phyloP scores from a whole-genome alignment of 2,329 filamentous ascomycete species.

The Lomentospora prolificans region DNA sequence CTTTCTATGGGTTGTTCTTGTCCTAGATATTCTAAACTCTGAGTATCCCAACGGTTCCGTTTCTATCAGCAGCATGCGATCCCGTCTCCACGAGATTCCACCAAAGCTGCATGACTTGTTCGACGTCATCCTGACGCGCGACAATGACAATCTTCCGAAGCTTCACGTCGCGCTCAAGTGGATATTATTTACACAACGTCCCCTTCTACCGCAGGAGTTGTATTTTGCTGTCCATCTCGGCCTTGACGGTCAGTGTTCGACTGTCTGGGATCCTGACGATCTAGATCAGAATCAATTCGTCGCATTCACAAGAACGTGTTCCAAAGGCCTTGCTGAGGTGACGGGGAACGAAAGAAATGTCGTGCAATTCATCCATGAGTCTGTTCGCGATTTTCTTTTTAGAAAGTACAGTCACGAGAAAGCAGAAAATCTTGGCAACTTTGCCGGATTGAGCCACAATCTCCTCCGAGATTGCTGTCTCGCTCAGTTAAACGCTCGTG shows the following conservation, averaged over 20 bases:
- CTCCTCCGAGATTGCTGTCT: not conserved
- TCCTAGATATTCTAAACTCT: slow-evolving; percentile 26
- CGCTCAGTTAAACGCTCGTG: not conserved
- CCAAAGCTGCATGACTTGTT: not conserved
- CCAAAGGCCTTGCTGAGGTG: not conserved
- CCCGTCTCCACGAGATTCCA: not conserved
- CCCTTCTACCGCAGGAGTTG: slow-evolving; percentile 32
- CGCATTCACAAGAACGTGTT: too few relatives aligned
- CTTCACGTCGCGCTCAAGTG: slow-evolving; percentile 19
- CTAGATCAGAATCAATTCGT: not conserved
- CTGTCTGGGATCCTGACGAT: too few relatives aligned
- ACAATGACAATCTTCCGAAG: not conserved
- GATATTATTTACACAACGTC: slow-evolving; percentile 38
- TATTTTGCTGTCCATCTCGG: slow-evolving; percentile 30
- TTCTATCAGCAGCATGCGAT: slow-evolving; percentile 10
- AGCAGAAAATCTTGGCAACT: not conserved
- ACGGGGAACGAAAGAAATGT: not conserved
- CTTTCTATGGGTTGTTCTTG: slow-evolving; percentile 34
- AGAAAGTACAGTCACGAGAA: slow-evolving; percentile 21
- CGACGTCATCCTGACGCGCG: not conserved
- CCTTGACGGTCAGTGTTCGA: too few relatives aligned
- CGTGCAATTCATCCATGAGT: slow-evolving; percentile 21
- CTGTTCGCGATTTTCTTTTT: slow-evolving; percentile 36
- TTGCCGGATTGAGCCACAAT: not conserved
- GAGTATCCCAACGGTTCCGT: slow-evolving; percentile 20